Base-by-base conservation (phyloP, 352 stramenopile species). In the Phytophthora podocarpi region DNA sequence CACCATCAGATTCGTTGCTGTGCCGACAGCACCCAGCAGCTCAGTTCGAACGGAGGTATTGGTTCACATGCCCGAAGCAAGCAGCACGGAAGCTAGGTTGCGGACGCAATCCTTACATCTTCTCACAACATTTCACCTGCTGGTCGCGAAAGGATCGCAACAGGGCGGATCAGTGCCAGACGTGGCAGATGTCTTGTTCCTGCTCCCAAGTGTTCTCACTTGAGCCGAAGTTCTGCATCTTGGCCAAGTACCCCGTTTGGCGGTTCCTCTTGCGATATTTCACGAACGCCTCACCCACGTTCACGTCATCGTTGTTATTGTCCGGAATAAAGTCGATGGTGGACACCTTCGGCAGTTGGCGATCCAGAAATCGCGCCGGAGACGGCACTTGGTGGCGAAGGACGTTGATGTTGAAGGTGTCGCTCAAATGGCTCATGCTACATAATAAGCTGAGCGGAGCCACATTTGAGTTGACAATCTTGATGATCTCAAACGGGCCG, bases 51-150 rank as follows among this genome's bases (percentile, higher is more conserved):
- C n/a, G n/a, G n/a, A n/a, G n/a, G n/a, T n/a, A n/a, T n/a, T n/a
- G n/a, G n/a, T n/a, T n/a, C n/a, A n/a, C n/a, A n/a, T n/a, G n/a
- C n/a, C n/a, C n/a, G n/a, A n/a, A n/a, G n/a, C n/a, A n/a, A n/a
- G n/a, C n/a, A n/a, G n/a, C n/a, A n/a, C n/a, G n/a, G n/a, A n/a
- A n/a, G n/a, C 27, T 32, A 10, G 27, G 10, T 27, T 27, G 20
- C 27, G 37, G 4, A 21, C 6, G 27, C 30, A 52, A 41, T 40
- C 43, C 43, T 16, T 40, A 39, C 18, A 40, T 40, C 28, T 28
- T 51, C 43, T 28, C 76, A 51, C 28, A 62, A 72, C 31, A 20
- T 1, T 31, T 27, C 18, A 18, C 9, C 5, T 37, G 30, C 2
- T 21, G 15, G 4, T 31, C 20, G 20, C 45, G 16, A 27, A 41